These are phyloP conservation scores for Ceratocystis smalleyi DNA, from an alignment of 2,329 filamentous ascomycete genomes.

Conservation along the genomic window DNA sequence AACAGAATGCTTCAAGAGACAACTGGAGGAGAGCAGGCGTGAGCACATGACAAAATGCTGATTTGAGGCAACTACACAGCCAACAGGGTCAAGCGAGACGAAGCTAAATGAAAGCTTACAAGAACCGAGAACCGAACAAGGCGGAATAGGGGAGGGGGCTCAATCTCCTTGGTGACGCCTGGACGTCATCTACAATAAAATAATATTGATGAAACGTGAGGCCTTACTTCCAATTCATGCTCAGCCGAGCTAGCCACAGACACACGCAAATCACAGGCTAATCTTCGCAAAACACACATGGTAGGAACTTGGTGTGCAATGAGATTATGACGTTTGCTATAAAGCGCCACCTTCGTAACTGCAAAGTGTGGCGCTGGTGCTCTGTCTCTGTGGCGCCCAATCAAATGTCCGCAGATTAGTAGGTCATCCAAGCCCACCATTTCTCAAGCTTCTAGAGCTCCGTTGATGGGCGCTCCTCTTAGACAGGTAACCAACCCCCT, in stretches of 20 bases:
- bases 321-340: not conserved
- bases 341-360: not conserved
- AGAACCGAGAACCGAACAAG: not conserved
- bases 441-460: not conserved
- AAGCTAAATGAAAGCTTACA: not conserved
- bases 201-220: not conserved
- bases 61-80: not conserved
- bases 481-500: not conserved
- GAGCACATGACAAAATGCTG: not conserved
- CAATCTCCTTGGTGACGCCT: not conserved
- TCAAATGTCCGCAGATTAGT: not conserved
- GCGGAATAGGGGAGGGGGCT: not conserved
- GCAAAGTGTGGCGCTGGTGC: not conserved
- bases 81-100: not conserved
- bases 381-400: not conserved
- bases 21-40: not conserved
- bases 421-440: not conserved
- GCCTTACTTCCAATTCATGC: not conserved
- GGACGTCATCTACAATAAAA: not conserved
- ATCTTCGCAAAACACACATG: not conserved
- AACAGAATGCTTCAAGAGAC: not conserved
- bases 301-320: not conserved
- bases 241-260: not conserved
- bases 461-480: not conserved
- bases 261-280: not conserved